Conservation (phyloP, 1,284 basidiomycete species). For the Wolfiporia cocos region DNA sequence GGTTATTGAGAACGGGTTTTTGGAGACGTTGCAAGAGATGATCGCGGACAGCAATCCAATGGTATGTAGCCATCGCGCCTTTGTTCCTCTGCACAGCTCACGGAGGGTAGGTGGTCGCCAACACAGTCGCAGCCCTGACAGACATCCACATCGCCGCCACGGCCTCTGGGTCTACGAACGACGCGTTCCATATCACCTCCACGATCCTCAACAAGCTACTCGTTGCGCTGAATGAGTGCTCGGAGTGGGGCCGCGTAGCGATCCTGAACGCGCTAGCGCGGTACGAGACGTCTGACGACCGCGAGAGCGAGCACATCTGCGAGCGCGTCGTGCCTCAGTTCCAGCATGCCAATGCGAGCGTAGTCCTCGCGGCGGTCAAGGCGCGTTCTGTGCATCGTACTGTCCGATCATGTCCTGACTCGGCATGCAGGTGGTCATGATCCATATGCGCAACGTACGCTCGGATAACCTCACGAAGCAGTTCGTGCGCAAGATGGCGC, state of each 20-base stretch:
- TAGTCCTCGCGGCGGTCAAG: slow-evolving; percentile 94
- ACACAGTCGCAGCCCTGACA: slow-evolving; percentile 88
- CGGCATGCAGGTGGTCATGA: slow-evolving; percentile 81
- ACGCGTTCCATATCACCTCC: slow-evolving; percentile 79
- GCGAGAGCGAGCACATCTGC: slow-evolving; percentile 98
- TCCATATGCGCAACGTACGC: slow-evolving; percentile 82
- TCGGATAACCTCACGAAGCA: slow-evolving; percentile 86
- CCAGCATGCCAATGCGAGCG: slow-evolving; percentile 94
- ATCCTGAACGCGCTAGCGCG: slow-evolving; percentile 84
- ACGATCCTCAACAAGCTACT: slow-evolving; percentile 85
- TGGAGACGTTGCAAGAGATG: slow-evolving; percentile 87
- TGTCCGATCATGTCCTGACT: not conserved
- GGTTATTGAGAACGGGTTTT: slow-evolving; percentile 92
- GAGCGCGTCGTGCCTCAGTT: slow-evolving; percentile 98
- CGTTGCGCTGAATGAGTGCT: slow-evolving; percentile 96
- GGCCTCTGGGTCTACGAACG: slow-evolving; percentile 53
- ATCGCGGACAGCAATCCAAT: slow-evolving; percentile 95
- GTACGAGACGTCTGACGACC: slow-evolving; percentile 80
- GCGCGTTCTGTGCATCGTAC: slow-evolving; percentile 32
- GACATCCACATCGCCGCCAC: slow-evolving; percentile 80
- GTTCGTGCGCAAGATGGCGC: slow-evolving; percentile 95
- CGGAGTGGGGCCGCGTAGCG: slow-evolving; percentile 97
- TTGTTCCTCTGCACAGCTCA: slow-evolving; percentile 10
- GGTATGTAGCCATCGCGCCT: slow-evolving; percentile 42
- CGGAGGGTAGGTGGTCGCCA: slow-evolving; percentile 79